Evolutionary conservation across 306 rosid genomes (phyloP).

Genomic region (Vigna hirtella): DNA sequence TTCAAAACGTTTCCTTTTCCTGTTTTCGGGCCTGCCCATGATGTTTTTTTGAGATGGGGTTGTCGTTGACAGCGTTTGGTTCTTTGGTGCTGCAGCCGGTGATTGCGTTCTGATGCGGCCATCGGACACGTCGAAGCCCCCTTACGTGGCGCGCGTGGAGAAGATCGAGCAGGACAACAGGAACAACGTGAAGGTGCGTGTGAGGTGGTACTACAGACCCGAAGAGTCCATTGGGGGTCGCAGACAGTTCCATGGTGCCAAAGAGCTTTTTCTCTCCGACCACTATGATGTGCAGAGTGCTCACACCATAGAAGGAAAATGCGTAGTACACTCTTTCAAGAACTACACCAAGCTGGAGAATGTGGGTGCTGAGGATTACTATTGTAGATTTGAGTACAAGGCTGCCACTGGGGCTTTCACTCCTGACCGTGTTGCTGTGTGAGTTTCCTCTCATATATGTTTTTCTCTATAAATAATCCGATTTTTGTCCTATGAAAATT

Average conservation of each 20-base stretch:
- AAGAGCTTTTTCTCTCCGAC: constrained; percentile 78
- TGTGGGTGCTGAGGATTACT: constrained; percentile 82
- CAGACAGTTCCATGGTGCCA: constrained; percentile 82
- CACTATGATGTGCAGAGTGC: constrained; percentile 85
- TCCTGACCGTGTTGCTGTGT: constrained; percentile 88
- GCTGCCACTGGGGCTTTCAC: constrained; percentile 77
- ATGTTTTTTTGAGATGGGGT: constrained; percentile 2
- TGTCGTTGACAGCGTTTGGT: neutral
- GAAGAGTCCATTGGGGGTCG: constrained; percentile 91
- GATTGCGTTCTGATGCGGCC: constrained; percentile 85
- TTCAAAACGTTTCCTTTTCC: constrained; percentile 25
- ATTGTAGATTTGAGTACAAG: constrained; percentile 81
- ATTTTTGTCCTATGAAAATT: neutral
- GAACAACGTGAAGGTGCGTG: constrained; percentile 70
- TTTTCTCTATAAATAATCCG: neutral
- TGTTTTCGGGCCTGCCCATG: neutral
- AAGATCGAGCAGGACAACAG: constrained; percentile 66
- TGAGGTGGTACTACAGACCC: constrained; percentile 85
- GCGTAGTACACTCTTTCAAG: constrained; percentile 77
- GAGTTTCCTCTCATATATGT: constrained; percentile 37
- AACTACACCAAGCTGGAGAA: constrained; percentile 83
- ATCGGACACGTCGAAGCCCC: constrained; percentile 72
- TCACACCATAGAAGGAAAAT: constrained; percentile 80
- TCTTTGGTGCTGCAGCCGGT: constrained; percentile 55
- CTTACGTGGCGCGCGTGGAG: constrained; percentile 80